Evolutionary conservation across 2,329 filamentous ascomycete species (phyloP).

Genomic region (Colletotrichum agaves): DNA sequence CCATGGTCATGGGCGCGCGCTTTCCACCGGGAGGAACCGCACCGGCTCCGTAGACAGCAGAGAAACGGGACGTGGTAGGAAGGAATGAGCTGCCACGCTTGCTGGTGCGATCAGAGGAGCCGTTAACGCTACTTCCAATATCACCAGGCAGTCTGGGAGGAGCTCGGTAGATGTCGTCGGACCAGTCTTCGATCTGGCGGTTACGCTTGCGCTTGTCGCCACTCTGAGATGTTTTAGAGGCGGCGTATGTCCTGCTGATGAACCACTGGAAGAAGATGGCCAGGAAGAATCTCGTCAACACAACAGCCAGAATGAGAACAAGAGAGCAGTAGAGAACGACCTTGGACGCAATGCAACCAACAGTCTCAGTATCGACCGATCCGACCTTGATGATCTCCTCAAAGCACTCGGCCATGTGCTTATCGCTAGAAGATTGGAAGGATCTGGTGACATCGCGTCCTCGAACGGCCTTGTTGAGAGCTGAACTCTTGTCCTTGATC

Average conservation of each 20-base stretch:
- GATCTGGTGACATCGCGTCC: constrained; percentile 91
- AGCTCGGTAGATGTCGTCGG: constrained; percentile 94
- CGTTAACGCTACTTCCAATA: constrained; percentile 71
- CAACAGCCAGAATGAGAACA: constrained; percentile 90
- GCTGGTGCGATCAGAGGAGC: constrained; percentile 74
- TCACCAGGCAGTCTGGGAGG: constrained; percentile 84
- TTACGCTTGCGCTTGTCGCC: constrained; percentile 85
- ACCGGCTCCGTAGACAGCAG: constrained; percentile 85
- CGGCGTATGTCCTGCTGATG: constrained; percentile 85
- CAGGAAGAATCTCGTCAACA: constrained; percentile 85
- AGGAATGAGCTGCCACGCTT: constrained; percentile 88
- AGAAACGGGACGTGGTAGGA: constrained; percentile 94
- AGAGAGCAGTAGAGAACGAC: constrained; percentile 96
- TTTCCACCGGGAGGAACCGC: constrained; percentile 56
- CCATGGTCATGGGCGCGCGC: constrained; percentile 88
- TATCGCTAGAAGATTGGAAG: constrained; percentile 83
- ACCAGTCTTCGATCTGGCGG: constrained; percentile 97
- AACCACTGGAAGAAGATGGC: constrained; percentile 98
- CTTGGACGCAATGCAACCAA: constrained; percentile 97
- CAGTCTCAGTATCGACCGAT: constrained; percentile 92
- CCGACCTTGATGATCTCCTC: constrained; percentile 96
- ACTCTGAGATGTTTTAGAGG: constrained; percentile 84
- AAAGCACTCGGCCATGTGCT: constrained; percentile 85
- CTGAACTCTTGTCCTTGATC: constrained; percentile 74
- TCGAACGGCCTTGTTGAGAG: constrained; percentile 71